Base-by-base conservation (phyloP, 805 yeast species). In the Saccharomycopsis amapae region DNA sequence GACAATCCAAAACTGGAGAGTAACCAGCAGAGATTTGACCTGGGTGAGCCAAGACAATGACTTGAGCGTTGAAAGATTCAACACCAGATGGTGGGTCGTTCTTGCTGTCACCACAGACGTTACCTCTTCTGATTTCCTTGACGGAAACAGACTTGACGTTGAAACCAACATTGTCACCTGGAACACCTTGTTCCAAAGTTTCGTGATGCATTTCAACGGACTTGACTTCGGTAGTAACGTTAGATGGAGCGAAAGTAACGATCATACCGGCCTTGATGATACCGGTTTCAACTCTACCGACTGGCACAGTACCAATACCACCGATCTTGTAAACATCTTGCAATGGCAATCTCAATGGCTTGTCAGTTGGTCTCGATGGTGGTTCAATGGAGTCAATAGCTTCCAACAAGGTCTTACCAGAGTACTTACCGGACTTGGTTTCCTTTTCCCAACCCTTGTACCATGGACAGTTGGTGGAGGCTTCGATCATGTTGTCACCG, bases 251-350 rank as follows among this genome's bases (percentile, higher is more conserved):
- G 63, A 84, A 82, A 64, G 85, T 73, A 55, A 84, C 89, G 64
- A 84, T 79, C 87, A 84, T 85, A 75, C 93, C 94, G 64, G 90
- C 79, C 79, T 84, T 83, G 74, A 85, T 84, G 58, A 78, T 72
- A 78, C 95, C 95, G 69, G 94, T 85, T 78, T 85, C 93, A 63
- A 85, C 88, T 76, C 93, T 82, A 63, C 94, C 95, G 75, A 82
- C 86, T 71, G 93, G 90, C 75, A 85, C 94, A 63, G 90, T 81
- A 62, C 88, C 89, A 63, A 82, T 80, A 76, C 85, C 89, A 76
- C 90, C 90, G 66, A 84, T 84, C 86, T 83, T 83, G 88, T 84
- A 83, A 63, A 85, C 86, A 76, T 85, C 94, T 73, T 81, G 86
- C 67, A 85, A 79, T 64, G 90, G 90, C 68, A 85, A 80, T 70